Evolutionary conservation across 2,329 filamentous ascomycete species (phyloP), one percentile per base, ranked within the genome.

Genomic region (Fusarium sp.): DNA sequence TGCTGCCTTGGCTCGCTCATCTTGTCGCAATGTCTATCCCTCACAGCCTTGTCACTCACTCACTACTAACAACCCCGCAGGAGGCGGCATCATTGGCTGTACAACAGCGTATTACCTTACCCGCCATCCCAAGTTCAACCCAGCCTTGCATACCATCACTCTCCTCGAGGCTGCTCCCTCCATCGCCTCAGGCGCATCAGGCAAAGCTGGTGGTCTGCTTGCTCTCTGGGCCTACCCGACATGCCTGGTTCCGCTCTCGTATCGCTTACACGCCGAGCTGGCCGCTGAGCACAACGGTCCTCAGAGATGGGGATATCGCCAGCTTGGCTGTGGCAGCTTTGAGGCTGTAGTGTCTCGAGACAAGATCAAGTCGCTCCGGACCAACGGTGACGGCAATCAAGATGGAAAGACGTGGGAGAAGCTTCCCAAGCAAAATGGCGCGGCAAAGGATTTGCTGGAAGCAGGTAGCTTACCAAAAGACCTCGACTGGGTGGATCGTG

Each of bases 61-160:
- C 33, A 49, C 50, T 36, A 54, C 50, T 57, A 56, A 69, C 46
- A 47, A 41, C 19, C 35, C 21, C 51, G 3, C 58, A 92, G 93
- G 94, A 67, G 94, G 93, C 67, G 94, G 94, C 68, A 93, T 98
- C 63, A 96, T 98, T 69, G 95, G 95, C 71, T 90, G 88, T 74
- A 95, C 92, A 45, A 93, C 91, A 6, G 93, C 94, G 54, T 98
- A 98, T 76, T 98, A 88, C 72, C 81, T 98, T 38, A 95, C 93
- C 3, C 88, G 91, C 63, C 93, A 98, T 74, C 88, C 91, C 25
- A 87, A 84, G 27, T 98, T 91, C 78, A 84, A 95, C 73, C 87
- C 88, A 37, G 77, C 84, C 19, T 84, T 85, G 49, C 91, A 97
- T 74, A 88, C 82, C 49, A 89, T 98, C 69, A 96, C 91, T 1